Conservation (phyloP, 208 protist genomes). For the Wallacemonas sp. region DNA sequence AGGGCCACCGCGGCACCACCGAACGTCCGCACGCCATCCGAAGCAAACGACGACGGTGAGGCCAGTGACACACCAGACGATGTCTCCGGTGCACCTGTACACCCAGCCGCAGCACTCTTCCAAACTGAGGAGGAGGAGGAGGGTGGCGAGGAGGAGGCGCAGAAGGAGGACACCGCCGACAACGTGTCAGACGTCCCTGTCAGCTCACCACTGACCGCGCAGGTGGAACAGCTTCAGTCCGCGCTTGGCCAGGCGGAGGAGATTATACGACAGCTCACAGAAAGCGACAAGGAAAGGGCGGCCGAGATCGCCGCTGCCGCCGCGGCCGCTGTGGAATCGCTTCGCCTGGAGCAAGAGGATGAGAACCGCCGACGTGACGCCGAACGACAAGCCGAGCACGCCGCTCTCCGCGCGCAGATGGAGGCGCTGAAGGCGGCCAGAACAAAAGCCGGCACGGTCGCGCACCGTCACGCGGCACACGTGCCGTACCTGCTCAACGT, state of each 20-base stretch:
- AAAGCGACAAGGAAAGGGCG: conserved; percentile 29
- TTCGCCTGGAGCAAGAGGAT: conserved; percentile 36
- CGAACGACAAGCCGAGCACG: neutral
- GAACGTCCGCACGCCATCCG: neutral
- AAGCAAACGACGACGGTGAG: neutral
- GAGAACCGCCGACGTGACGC: conserved; percentile 11
- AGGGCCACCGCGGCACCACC: no score
- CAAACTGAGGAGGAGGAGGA: no score
- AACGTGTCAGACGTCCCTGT: no score
- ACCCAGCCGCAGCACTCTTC: no score
- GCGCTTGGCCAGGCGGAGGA: conserved; percentile 61
- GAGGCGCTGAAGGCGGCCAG: neutral
- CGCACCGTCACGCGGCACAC: conserved; percentile 8
- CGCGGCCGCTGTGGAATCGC: conserved; percentile 18
- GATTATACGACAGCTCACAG: conserved; percentile 59
- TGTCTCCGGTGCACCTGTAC: no score
- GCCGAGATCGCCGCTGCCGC: conserved; percentile 18
- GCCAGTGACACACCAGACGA: no score
- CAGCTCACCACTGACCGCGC: neutral
- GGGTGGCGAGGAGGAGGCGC: neutral
- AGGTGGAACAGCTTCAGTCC: conserved; percentile 40
- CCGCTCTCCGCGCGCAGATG: neutral
- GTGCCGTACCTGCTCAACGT: conserved; percentile 76
- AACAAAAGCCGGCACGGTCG: no score
- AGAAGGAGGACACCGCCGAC: no score